phyloP scores from a whole-genome alignment of 805 yeast species.

The Saccharomycopsis fibuligera region DNA sequence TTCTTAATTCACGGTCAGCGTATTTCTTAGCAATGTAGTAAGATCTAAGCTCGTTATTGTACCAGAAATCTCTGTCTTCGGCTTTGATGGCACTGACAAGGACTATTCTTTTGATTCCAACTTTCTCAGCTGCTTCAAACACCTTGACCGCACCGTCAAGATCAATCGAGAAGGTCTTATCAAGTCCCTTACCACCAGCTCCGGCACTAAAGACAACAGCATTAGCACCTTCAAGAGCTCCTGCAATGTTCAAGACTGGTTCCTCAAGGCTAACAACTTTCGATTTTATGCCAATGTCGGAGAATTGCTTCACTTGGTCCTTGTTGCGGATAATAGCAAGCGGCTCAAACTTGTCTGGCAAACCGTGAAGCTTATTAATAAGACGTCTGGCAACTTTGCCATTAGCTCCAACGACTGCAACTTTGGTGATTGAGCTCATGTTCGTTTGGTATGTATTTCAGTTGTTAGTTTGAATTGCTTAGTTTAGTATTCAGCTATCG shows the following conservation, averaged over 20 bases:
- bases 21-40: slow-evolving; percentile 58
- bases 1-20: slow-evolving; percentile 44
- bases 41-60: slow-evolving; percentile 33
- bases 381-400: slow-evolving; percentile 52
- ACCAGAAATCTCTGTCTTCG: slow-evolving; percentile 42
- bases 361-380: slow-evolving; percentile 30
- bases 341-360: slow-evolving; percentile 32
- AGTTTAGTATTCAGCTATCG: too few species aligned
- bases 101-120: slow-evolving; percentile 39
- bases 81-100: slow-evolving; percentile 53
- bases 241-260: slow-evolving; percentile 31
- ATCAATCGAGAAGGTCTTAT: slow-evolving; percentile 45
- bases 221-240: slow-evolving; percentile 39
- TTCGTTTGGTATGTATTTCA: too few species aligned
- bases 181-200: slow-evolving; percentile 49
- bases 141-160: slow-evolving; percentile 55
- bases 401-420: slow-evolving; percentile 53
- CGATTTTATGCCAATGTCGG: slow-evolving; percentile 32
- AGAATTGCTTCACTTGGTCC: slow-evolving; percentile 39
- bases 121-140: slow-evolving; percentile 45
- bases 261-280: slow-evolving; percentile 35
- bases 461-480: too few species aligned
- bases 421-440: slow-evolving; percentile 10
- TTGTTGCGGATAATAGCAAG: slow-evolving; percentile 39
- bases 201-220: slow-evolving; percentile 60